Percentiles rank a stretch among this genome's conserved stretches.
These are phyloP conservation scores for Echium plantagineum DNA, from an alignment of 257 asterid genomes.

Conservation along the genomic window DNA sequence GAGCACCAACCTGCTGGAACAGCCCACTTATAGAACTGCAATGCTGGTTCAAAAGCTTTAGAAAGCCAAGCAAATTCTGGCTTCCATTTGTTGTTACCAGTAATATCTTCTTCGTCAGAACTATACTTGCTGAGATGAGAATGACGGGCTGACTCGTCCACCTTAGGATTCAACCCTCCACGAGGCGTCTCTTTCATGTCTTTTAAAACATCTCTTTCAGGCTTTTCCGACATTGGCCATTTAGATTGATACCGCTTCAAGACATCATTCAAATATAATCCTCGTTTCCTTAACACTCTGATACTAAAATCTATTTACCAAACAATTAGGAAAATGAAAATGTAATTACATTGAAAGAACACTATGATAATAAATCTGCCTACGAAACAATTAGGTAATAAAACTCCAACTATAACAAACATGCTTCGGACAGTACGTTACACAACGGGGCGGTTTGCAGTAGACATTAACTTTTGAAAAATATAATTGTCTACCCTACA, in stretches of 20 bases:
- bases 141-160: slow-evolving; percentile 6
- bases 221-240: slow-evolving; percentile 44
- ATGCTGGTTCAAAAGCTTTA: slow-evolving; percentile 82
- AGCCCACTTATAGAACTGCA: slow-evolving; percentile 76
- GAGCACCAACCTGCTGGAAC: slow-evolving; percentile 48
- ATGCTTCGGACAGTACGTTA: too few relatives aligned
- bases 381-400: not conserved
- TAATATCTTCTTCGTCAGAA: slow-evolving; percentile 30
- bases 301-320: slow-evolving; percentile 34
- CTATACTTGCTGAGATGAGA: slow-evolving; percentile 17
- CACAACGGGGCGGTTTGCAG: too few relatives aligned
- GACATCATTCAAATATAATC: slow-evolving; percentile 20
- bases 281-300: slow-evolving; percentile 28
- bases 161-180: slow-evolving; percentile 13
- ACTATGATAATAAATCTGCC: not conserved
- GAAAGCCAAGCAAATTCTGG: slow-evolving; percentile 75
- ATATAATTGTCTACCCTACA: too few relatives aligned
- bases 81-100: slow-evolving; percentile 44
- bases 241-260: slow-evolving; percentile 38
- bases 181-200: slow-evolving; percentile 9
- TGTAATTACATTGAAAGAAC: not conserved
- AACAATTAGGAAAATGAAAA: not conserved
- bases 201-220: slow-evolving; percentile 20
- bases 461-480: too few relatives aligned
- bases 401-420: not conserved